Base-by-base conservation (phyloP, 495 filamentous ascomycete species). In the Clavariopsis aquatica region DNA sequence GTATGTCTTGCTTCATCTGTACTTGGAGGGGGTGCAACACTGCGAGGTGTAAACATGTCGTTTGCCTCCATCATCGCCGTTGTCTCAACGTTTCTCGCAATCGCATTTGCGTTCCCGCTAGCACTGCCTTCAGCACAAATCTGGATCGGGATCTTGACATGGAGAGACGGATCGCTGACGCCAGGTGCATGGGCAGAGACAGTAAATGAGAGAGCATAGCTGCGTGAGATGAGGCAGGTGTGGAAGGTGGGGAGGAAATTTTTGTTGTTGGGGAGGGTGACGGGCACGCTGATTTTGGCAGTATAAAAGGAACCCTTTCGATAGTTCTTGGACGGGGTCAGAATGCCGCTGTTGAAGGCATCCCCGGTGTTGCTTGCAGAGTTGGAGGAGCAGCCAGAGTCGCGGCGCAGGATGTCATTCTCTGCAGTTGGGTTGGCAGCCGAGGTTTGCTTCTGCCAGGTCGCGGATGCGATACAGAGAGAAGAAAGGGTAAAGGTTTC, bases 191-290 rank as follows among this genome's bases (percentile, higher is more conserved):
- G 82, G 43, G 90, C 76, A 2, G 84, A 79, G 56, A 93, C 71
- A 8, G 80, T 78, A 52, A 98, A 76, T 45, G 89, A 86, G 22
- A 97, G 80, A 9, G 81, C 78, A 77, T 98, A 98, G 24, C 87
- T 77, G 62, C 94, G 87, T 17, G 88, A 89, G 28, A 89, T 79
- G 68, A 96, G 83, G 76, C 94, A 98, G 57, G 86, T 84, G 76
- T 94, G 87, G 78, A 98, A 98, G 19, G 91, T 92, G 0, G 94
- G 95, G 27, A 94, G 75, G 75, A 93, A 92, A 1, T 85, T 79
- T 64, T 87, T 89, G 67, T 83, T 84, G 10, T 75, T 77, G 0
- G 94, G 92, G 0, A 96, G 78, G 0, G 82, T 79, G 73, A 98
- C 77, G 0, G 94, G 92, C 8, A 96, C 84, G 8, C 88, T 72